Base-by-base conservation (phyloP, 164 flowering plant genomes). In the Magnolia sinica region DNA sequence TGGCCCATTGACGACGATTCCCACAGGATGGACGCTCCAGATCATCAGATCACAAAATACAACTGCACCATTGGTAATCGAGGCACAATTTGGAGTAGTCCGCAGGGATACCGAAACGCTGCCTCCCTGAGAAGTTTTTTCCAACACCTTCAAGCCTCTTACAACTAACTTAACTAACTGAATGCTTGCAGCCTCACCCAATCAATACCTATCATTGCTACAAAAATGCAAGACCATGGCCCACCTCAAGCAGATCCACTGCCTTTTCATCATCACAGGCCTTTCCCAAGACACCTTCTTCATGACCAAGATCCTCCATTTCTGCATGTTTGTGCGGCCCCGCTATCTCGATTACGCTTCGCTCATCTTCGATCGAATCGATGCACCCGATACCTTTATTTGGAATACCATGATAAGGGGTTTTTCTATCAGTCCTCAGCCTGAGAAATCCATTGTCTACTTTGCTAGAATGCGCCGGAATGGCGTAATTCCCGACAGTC, bases 331-430 rank as follows among this genome's bases (percentile, higher is more conserved):
- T 64, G 67, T 66, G 22, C 76, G 49, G 16, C n/a, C 50, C 6
- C 19, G n/a, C 16, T 20, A 79, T 31, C 74, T 71, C 24, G 18
- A 16, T n/a, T 76, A 76, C 50, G 74, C 80, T 70, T 76, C 72
- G 1, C 74, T 78, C 63, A 65, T 83, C 67, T 76, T 85, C 70
- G 71, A 75, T 64, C 76, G 51, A 45, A 75, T 78, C 74, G 4
- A n/a, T 1, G 49, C 64, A 14, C 76, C 81, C 77, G 69, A 55
- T 52, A 68, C 63, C 59, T 61, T 18, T 69, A 52, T 77, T 20
- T 85, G 76, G 76, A 80, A 85, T 78, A 71, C 74, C 67, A 74
- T 83, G 73, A 68, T 85, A 64, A 73, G 76, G 74, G 81, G 70
- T 1, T 77, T 80, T 50, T 68, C 82, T 9, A 14, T 50, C 50